Conservation (phyloP, 176 grass and related monocot genomes). For the Oryza brachyantha region DNA sequence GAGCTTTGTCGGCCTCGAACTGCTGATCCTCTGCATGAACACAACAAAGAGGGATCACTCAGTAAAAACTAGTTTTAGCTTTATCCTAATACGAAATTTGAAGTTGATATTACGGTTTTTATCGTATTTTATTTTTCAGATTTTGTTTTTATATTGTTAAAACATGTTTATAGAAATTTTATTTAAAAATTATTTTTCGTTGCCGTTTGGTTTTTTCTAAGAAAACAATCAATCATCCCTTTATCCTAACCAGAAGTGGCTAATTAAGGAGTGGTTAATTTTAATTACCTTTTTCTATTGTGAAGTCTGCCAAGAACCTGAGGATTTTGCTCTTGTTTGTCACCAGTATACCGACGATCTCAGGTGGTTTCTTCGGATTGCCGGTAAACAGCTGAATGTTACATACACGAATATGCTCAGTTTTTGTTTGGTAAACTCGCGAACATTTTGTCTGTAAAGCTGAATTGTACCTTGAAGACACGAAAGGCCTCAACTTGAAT, state of each 20-base stretch:
- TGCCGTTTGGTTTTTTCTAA: too few species aligned
- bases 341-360: slow-evolving; percentile 44
- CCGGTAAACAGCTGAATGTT: slow-evolving; percentile 45
- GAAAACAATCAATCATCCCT: too few species aligned
- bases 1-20: slow-evolving; percentile 51
- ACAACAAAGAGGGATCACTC: neutral
- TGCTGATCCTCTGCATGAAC: slow-evolving; percentile 39
- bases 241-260: neutral
- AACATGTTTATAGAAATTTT: too few species aligned
- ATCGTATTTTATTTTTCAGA: too few species aligned
- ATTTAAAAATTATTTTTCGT: too few species aligned
- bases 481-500: slow-evolving; percentile 64
- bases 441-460: neutral
- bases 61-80: neutral
- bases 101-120: too few species aligned
- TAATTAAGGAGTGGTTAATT: neutral
- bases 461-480: slow-evolving; percentile 52
- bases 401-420: neutral
- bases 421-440: neutral
- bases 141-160: too few species aligned
- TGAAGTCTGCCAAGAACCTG: slow-evolving; percentile 51
- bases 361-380: slow-evolving; percentile 55
- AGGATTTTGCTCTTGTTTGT: slow-evolving; percentile 63
- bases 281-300: slow-evolving; percentile 44
- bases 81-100: too few species aligned